Base-by-base conservation (phyloP, 345 rosid species). In the Viola odorata region DNA sequence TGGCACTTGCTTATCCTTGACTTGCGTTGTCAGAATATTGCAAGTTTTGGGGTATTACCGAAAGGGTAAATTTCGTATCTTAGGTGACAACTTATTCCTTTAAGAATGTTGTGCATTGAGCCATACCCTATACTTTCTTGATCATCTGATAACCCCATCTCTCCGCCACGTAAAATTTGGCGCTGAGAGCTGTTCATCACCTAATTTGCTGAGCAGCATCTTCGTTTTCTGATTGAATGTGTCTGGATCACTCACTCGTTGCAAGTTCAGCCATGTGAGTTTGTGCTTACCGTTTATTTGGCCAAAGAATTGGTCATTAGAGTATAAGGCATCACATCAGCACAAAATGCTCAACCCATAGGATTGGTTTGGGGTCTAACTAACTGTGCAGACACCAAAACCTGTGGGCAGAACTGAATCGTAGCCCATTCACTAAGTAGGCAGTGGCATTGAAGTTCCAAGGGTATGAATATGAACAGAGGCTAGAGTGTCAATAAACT, bases 31-130 rank as follows among this genome's bases (percentile, higher is more conserved):
- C n/a, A n/a, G n/a, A n/a, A n/a, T n/a, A n/a, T n/a, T n/a, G n/a
- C n/a, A n/a, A n/a, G n/a, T n/a, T n/a, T 6, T 67, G 68, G 40
- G 60, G n/a, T 62, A 55, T 69, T 62, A 42, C 70, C 65, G 62
- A 79, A 79, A n/a, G 81, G 79, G 66, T 80, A 76, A 38, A 76
- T 80, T 74, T 80, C 81, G 41, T 73, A 80, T 66, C 78, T 66
- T 44, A 80, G 62, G 49, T 77, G 76, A 37, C 84, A 80, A 12
- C 81, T 80, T 44, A 12, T 50, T 65, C 40, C 23, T 9, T 0
- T 59, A 38, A 6, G 74, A 53, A 32, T 73, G 71, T 65, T 23
- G 78, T 73, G 55, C 83, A 76, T 66, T 76, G 84, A 14, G 57
- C 71, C 69, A 74, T n/a, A 12, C 81, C 84, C 41, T 80, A 76